phyloP scores from a whole-genome alignment of 306 rosid genomes.

The Pyrus communis region DNA sequence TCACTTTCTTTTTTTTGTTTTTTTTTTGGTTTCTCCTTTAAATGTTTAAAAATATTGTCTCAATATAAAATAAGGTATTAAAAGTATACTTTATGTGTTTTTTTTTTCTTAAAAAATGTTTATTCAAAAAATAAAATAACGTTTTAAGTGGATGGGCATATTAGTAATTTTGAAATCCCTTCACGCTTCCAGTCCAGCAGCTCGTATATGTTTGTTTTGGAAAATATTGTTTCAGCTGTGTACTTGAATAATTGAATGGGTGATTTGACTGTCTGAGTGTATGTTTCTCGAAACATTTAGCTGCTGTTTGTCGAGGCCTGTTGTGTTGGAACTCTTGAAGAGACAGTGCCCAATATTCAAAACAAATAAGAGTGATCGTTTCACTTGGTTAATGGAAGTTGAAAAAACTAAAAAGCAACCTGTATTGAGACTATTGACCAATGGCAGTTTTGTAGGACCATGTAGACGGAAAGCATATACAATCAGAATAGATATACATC shows the following conservation, averaged over 20 bases:
- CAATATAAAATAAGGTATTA: too few species aligned
- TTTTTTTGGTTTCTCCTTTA: too few species aligned
- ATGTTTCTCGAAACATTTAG: background rate
- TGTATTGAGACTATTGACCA: background rate
- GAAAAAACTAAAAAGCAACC: background rate
- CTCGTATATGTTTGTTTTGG: background rate
- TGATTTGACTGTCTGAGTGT: background rate
- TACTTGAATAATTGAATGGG: background rate
- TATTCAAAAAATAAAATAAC: too few species aligned
- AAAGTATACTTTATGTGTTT: too few species aligned
- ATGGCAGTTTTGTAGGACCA: slow-evolving; percentile 53
- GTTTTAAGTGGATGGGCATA: too few species aligned
- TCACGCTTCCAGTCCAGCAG: too few species aligned
- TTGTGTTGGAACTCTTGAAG: background rate
- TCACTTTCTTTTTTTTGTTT: too few species aligned
- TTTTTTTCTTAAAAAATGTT: too few species aligned
- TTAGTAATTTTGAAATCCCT: too few species aligned
- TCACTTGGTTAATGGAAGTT: background rate
- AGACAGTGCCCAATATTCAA: too few species aligned
- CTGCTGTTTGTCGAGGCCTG: background rate
- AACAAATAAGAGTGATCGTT: background rate
- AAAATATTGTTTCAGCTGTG: background rate
- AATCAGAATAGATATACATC: slow-evolving; percentile 44
- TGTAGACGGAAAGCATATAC: slow-evolving; percentile 71
- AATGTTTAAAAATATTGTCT: too few species aligned